Evolutionary conservation across 139 green algal genomes (phyloP), one percentile per base, ranked within the genome.

Genomic region (Diplosphaera chodatii): DNA sequence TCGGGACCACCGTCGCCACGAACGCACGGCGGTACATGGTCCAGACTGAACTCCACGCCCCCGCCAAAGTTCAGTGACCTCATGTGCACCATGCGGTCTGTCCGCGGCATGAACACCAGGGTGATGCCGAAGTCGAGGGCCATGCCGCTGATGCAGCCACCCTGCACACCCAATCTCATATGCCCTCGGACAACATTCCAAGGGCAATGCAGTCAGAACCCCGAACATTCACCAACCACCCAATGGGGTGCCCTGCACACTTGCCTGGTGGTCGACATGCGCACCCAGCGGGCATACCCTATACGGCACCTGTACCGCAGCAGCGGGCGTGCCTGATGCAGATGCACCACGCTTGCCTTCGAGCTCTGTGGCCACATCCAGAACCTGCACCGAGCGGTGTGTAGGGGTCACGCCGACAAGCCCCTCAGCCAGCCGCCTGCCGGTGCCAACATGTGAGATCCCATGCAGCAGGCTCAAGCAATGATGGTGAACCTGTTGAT

Each of bases 231-330:
- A n/a, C n/a, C n/a, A n/a, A n/a, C n/a, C n/a, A n/a, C n/a, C n/a
- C n/a, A n/a, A n/a, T n/a, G n/a, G n/a, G n/a, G n/a, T n/a, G n/a
- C n/a, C n/a, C n/a, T n/a, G n/a, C n/a, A n/a, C 62, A 8, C 64
- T 41, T 27, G 34, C 64, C 66, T 71, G 66, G 56, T 78, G 73
- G 55, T 78, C 73, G 37, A 78, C 64, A 64, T 78, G 73, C 1
- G 73, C 73, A 21, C 73, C 73, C 6, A 78, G 55, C 1, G 73
- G 73, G 33, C 66, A 74, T 6, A 69, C 66, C 4, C 73, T 65
- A 32, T 73, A 78, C 1, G 73, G 73, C 64, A 37, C 64, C 5
- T 25, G 30, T 15, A 59, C 48, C 48, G 48, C 18, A 18, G 16
- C 18, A 18, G 18, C 16, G 3, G 48, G 48, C 48, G 25, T 25